phyloP scores from a whole-genome alignment of 2,329 filamentous ascomycete genomes.

The Calonectria multiphialidica region DNA sequence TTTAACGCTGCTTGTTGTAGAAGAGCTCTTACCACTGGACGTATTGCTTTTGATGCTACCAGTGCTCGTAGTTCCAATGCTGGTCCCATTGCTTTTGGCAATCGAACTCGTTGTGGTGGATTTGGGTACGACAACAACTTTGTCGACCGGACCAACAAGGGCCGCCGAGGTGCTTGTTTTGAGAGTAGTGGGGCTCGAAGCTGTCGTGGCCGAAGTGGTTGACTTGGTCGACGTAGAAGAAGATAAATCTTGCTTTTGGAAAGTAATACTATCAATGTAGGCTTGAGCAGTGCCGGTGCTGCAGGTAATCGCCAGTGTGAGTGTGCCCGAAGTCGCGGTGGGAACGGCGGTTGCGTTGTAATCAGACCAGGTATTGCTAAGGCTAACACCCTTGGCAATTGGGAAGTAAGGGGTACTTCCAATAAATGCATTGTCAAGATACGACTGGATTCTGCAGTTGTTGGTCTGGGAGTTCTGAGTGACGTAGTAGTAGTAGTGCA shows the following conservation, averaged over 20 bases:
- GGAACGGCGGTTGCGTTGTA: not conserved
- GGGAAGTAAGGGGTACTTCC: not conserved
- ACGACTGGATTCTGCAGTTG: not conserved
- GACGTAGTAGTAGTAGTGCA: not conserved
- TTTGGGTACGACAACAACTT: not conserved
- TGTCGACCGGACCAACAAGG: not conserved
- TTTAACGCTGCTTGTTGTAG: not conserved
- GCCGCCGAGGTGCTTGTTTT: not conserved
- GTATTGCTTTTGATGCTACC: too few relatives aligned
- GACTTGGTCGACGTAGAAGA: not conserved
- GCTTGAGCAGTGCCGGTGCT: not conserved
- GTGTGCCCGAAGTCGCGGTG: not conserved
- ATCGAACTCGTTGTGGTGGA: not conserved
- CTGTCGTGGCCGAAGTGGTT: not conserved
- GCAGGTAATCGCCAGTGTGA: not conserved
- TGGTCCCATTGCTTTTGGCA: not conserved
- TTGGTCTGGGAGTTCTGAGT: not conserved
- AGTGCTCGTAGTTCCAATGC: not conserved
- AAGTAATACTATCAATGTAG: not conserved
- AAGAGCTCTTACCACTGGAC: too few relatives aligned
- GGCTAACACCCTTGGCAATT: not conserved
- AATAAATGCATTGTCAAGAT: not conserved
- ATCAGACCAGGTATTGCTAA: not conserved
- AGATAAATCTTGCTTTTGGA: not conserved
- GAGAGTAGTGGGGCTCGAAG: not conserved